Evolutionary conservation across 768 basidiomycete genomes (phyloP).

Genomic region (Amanita subjunquillea): DNA sequence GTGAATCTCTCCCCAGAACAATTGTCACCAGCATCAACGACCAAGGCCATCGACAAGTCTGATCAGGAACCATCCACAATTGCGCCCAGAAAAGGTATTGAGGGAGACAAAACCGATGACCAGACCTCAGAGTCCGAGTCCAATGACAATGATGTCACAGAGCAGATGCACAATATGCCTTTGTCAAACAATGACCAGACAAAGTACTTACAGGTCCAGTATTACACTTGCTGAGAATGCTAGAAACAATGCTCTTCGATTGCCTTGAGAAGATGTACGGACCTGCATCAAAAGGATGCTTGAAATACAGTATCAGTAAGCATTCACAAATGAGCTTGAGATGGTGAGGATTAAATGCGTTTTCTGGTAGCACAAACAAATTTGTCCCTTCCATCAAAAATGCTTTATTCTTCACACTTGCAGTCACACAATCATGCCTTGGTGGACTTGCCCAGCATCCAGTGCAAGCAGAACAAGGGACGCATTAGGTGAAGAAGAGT

Average conservation of each 20-base stretch:
- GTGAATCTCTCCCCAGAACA: neutral
- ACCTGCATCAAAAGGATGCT: constrained; percentile 76
- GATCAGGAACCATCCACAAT: neutral
- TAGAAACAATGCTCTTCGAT: constrained; percentile 89
- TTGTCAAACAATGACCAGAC: constrained; percentile 12
- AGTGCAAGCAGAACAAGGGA: constrained; percentile 19
- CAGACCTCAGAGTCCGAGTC: neutral
- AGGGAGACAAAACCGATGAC: neutral
- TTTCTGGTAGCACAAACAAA: constrained; percentile 55
- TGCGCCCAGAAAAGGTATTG: neutral
- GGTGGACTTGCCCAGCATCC: constrained; percentile 51
- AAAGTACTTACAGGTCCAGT: constrained; percentile 11
- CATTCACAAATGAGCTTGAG: neutral
- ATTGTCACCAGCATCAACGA: neutral
- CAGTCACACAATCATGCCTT: constrained; percentile 63
- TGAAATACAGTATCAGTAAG: constrained; percentile 79
- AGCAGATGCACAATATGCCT: neutral
- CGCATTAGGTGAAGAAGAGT: constrained; percentile 41
- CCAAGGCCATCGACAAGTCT: neutral
- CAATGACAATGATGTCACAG: constrained; percentile 2
- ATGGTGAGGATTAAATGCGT: neutral
- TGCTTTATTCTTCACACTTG: constrained; percentile 66
- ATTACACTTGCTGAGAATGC: constrained; percentile 53
- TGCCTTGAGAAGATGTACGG: constrained; percentile 88
- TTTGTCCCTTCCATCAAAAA: constrained; percentile 81